Conservation (phyloP, 352 stramenopile genomes). For the Globisporangium irregulare region DNA sequence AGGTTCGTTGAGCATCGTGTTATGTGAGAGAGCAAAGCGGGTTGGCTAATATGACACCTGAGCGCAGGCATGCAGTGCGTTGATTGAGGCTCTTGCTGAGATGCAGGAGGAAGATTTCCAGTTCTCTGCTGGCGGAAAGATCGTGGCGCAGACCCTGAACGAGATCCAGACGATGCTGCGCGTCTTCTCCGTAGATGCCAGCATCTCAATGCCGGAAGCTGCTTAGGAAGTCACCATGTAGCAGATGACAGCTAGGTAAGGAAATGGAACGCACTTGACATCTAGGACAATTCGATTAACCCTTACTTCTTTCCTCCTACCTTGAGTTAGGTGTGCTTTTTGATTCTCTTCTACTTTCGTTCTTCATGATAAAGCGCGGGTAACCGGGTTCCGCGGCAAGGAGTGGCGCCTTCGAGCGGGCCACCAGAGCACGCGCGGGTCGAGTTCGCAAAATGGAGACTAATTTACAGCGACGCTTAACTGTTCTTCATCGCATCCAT, state of each 20-base stretch:
- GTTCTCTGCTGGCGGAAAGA: slow-evolving; percentile 1
- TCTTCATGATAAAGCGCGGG: slow-evolving; percentile 6
- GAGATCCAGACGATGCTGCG: slow-evolving; percentile 9
- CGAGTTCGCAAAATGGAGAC: slow-evolving; percentile 20
- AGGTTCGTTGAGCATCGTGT: not conserved
- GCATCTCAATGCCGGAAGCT: not conserved
- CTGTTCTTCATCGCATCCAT: slow-evolving; percentile 89
- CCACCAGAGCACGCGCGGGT: not conserved
- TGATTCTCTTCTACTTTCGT: slow-evolving; percentile 5
- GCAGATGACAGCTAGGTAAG: not conserved
- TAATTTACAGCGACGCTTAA: slow-evolving; percentile 64
- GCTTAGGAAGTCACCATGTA: not conserved
- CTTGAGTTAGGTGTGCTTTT: not conserved
- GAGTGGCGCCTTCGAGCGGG: slow-evolving; percentile 1
- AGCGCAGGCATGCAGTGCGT: not conserved
- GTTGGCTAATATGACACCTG: not conserved
- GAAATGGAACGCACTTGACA: not conserved
- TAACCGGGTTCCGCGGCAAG: slow-evolving; percentile 1
- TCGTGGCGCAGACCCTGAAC: slow-evolving; percentile 6
- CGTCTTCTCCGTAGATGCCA: not conserved
- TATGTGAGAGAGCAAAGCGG: not conserved
- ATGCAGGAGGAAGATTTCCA: slow-evolving; percentile 4
- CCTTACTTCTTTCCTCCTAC: slow-evolving; percentile 6
- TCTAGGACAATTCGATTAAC: slow-evolving; percentile 11
- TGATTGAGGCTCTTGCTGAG: not conserved